Percentiles rank a stretch among this genome's conserved stretches.
Evolutionary conservation across 2,329 filamentous ascomycete species (phyloP).

Genomic region (Diplodia scrobiculata): DNA sequence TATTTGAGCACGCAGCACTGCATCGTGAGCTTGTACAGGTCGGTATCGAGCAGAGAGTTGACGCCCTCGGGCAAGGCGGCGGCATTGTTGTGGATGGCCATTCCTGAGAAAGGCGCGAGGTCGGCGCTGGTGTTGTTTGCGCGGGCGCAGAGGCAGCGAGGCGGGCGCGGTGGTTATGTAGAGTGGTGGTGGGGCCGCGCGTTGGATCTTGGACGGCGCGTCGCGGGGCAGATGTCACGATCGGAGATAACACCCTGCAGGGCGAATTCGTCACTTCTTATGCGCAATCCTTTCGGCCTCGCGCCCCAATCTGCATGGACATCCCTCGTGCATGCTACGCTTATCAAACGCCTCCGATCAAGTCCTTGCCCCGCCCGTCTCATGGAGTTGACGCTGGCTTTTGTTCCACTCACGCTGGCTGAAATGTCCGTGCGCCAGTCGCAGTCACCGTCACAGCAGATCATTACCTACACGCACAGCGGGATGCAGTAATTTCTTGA

Average conservation of each 20-base stretch:
- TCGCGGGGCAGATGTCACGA: constrained; percentile 9
- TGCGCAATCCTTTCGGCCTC: not conserved
- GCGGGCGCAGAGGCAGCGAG: not conserved
- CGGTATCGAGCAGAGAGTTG: constrained; percentile 55
- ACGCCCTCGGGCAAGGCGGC: constrained; percentile 44
- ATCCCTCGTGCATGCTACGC: not conserved
- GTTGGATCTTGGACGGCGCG: not conserved
- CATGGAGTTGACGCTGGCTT: not conserved
- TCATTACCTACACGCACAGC: too few species aligned
- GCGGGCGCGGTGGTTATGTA: not conserved
- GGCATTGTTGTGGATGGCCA: constrained; percentile 1
- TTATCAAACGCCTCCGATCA: not conserved
- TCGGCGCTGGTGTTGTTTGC: not conserved
- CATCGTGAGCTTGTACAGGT: constrained; percentile 97
- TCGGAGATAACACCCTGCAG: constrained; percentile 16
- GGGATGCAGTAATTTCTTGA: too few species aligned
- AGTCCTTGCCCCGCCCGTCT: not conserved
- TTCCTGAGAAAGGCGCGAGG: not conserved
- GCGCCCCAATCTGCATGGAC: not conserved
- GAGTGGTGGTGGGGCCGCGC: constrained; percentile 12
- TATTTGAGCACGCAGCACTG: constrained; percentile 86
- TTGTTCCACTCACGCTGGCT: not conserved
- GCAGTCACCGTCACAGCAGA: not conserved
- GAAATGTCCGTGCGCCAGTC: constrained; percentile 1
- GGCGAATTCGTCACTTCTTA: not conserved